Evolutionary conservation across 2,329 filamentous ascomycete genomes (phyloP), one percentile per base, ranked within the genome.

Genomic region (Fusarium equiseti): DNA sequence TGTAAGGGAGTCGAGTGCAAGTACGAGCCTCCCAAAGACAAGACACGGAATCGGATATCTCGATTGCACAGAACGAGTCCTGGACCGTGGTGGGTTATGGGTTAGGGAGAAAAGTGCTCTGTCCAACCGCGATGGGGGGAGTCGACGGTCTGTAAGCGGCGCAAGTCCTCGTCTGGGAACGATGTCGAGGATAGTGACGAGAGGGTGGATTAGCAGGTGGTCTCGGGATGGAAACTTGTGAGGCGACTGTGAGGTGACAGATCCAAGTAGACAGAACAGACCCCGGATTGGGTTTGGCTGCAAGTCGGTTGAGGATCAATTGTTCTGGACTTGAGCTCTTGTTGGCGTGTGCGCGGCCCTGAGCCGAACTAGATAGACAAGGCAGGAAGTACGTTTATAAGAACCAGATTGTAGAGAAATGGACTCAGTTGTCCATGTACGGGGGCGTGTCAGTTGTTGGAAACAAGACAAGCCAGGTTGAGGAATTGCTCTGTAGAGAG

Each of bases 211-310:
- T 65, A 60, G 67, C 72, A 76, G 74, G 68, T 72, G 73, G 72
- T 68, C 45, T 67, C 62, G 51, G 64, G 60, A 59, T 42, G 53
- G 54, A 68, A 75, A 68, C 61, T 71, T 65, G 62, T 76, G 74
- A 70, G 71, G 55, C 63, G 68, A 73, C 60, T 57, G 73, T 73
- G 63, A 76, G 72, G 68, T 68, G 71, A 73, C 65, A 61, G 68
- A 65, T 61, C 29, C 58, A 69, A 66, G 56, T 44, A 53, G 50
- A 22, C 50, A 53, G 51, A 62, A 52, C 42, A 66, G 60, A 49
- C 57, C 54, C 59, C 49, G 56, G 52, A 50, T 65, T 61, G 54
- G 67, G 62, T 70, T 55, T 65, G 63, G 58, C 63, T 73, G 72
- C 66, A 69, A 61, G 64, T 67, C 57, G 70, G 55, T 66, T 65